A percentile compares a stretch with the other conserved stretches of the same genome.
Conservation (phyloP, 305 asterid species). For the Solanum hybrid region DNA sequence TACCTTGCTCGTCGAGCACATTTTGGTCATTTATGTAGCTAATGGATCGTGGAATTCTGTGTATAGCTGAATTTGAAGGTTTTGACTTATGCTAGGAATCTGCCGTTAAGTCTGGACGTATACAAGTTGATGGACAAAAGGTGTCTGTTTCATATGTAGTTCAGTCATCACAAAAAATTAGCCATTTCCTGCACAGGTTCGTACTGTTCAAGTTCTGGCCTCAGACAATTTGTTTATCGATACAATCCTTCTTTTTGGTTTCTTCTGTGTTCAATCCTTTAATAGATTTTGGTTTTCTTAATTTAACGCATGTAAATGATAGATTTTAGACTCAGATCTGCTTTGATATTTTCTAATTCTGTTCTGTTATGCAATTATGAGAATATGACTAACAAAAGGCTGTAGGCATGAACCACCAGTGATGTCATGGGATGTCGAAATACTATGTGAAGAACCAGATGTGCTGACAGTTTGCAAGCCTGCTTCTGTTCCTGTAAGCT, state of each 20-base stretch:
- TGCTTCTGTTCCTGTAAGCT: slow-evolving; percentile 92
- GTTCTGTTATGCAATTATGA: slow-evolving; percentile 12
- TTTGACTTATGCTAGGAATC: slow-evolving; percentile 38
- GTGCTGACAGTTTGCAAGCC: slow-evolving; percentile 85
- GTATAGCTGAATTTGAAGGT: not conserved
- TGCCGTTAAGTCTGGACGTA: slow-evolving; percentile 87
- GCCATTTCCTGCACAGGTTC: slow-evolving; percentile 94
- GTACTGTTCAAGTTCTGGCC: not conserved
- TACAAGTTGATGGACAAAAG: slow-evolving; percentile 77
- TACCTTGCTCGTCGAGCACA: not conserved
- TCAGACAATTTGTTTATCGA: not conserved
- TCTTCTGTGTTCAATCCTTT: not conserved
- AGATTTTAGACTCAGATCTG: not conserved
- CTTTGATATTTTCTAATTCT: not conserved
- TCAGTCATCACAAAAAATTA: slow-evolving; percentile 71
- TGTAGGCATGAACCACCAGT: slow-evolving; percentile 99
- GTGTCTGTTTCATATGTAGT: slow-evolving; percentile 67
- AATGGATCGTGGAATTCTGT: not conserved
- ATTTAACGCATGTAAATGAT: not conserved
- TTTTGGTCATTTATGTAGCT: not conserved
- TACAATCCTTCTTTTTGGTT: not conserved
- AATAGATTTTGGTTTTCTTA: slow-evolving; percentile 2
- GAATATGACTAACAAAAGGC: slow-evolving; percentile 38
- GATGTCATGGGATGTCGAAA: slow-evolving; percentile 21
- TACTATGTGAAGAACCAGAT: slow-evolving; percentile 68